Evolutionary conservation across 1,284 basidiomycete genomes (phyloP).

Genomic region (Tranzscheliella williamsii): DNA sequence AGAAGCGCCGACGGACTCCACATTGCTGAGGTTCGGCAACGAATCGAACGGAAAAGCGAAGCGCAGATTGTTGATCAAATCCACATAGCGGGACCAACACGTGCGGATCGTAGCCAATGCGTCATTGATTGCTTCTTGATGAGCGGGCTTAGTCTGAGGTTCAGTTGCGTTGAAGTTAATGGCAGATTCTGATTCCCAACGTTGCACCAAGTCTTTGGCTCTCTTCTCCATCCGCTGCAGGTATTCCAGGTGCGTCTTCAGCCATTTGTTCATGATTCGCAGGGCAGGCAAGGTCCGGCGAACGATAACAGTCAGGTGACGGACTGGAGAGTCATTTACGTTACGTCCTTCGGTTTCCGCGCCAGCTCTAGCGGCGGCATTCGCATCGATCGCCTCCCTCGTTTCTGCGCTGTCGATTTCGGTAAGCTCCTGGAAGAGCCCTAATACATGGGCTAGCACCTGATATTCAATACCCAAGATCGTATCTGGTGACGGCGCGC

Average conservation of each 20-base stretch:
- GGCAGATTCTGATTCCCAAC: not conserved
- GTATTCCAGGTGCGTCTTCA: conserved; percentile 77
- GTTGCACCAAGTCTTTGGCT: conserved; percentile 28
- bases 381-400: conserved; percentile 64
- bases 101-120: conserved; percentile 46
- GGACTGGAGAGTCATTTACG: conserved; percentile 63
- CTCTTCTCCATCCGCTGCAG: conserved; percentile 61
- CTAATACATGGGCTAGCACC: conserved; percentile 74
- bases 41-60: conserved; percentile 72
- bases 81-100: conserved; percentile 75
- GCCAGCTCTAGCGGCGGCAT: conserved; percentile 61
- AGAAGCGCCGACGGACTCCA: conserved; percentile 47
- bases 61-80: conserved; percentile 71
- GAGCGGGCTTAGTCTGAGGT: conserved; percentile 16
- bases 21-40: conserved; percentile 66
- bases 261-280: conserved; percentile 86
- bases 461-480: conserved; percentile 67
- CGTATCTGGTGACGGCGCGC: conserved; percentile 22
- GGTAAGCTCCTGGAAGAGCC: conserved; percentile 71
- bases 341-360: no score
- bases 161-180: conserved; percentile 18
- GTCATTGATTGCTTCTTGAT: conserved; percentile 54
- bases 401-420: conserved; percentile 69
- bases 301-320: conserved; percentile 80
- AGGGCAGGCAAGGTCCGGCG: conserved; percentile 83